Percentiles rank a stretch among this genome's conserved stretches.
Conservation (phyloP, 768 basidiomycete genomes). For the Amanita polypyramis region DNA sequence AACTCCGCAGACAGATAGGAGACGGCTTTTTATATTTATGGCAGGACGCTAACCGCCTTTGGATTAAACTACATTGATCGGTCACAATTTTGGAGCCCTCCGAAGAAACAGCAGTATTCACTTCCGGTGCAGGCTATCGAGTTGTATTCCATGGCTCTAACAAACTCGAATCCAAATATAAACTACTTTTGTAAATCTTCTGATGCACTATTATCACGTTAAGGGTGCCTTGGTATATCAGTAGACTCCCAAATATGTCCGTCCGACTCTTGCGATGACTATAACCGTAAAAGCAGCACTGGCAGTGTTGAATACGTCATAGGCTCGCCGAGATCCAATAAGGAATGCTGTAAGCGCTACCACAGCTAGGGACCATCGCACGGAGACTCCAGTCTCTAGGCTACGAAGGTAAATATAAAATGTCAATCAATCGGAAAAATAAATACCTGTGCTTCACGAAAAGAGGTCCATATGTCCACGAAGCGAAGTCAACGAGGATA, state of each 20-base stretch:
- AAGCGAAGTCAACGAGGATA: conserved; percentile 50
- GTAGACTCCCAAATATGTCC: conserved; percentile 35
- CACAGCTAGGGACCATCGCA: conserved; percentile 42
- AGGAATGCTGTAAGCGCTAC: conserved; percentile 48
- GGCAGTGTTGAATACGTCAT: conserved; percentile 54
- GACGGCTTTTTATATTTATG: neutral
- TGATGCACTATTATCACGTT: too few species aligned
- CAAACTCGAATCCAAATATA: too few species aligned
- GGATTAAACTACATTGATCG: neutral
- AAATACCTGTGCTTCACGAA: conserved; percentile 32
- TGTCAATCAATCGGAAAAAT: conserved; percentile 4
- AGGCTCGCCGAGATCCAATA: conserved; percentile 57
- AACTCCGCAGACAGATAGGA: neutral
- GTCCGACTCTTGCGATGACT: conserved; percentile 36
- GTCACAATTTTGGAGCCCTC: too few species aligned
- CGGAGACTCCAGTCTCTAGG: conserved; percentile 28
- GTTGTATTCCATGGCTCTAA: too few species aligned
- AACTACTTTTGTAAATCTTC: too few species aligned
- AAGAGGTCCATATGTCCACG: conserved; percentile 32
- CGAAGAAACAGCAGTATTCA: too few species aligned
- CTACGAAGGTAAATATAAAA: conserved; percentile 16
- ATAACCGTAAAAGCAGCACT: conserved; percentile 36
- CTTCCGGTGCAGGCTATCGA: too few species aligned
- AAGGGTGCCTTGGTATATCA: neutral
- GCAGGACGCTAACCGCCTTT: neutral